Evolutionary conservation across 1,284 basidiomycete genomes (phyloP), one percentile per base, ranked within the genome.

Genomic region (Mycosarcoma maydis): DNA sequence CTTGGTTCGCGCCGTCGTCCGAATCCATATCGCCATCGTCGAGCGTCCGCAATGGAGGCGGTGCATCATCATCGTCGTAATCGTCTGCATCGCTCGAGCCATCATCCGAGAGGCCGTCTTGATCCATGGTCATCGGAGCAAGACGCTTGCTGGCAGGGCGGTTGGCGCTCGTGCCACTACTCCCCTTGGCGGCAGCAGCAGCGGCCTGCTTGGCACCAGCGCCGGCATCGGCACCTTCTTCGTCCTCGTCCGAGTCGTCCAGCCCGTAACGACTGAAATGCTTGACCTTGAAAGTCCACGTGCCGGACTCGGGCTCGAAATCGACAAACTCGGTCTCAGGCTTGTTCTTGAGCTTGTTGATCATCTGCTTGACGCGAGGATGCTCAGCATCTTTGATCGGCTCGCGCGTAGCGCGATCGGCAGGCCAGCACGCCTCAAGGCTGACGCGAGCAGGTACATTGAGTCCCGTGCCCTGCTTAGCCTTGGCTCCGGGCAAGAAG

Each of bases 201-300:
- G 29, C 32, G 16, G 36, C 36, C 36, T 37, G 43, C 44, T 55
- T 60, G 43, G 38, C 52, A 32, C 23, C 39, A 10, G 40, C 43
- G 13, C 38, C 29, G 8, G 34, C 40, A 13, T 33, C 23, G 45
- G 23, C 33, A 32, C 49, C 51, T 20, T 65, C 69, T 9, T 60
- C 73, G n/a, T 76, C 74, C 36, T 76, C 76, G 32, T 77, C 76
- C 39, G 54, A 70, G 47, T 81, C 80, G 38, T 81, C 78, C n/a
- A 82, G 61, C 19, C 80, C 80, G 46, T 82, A 82, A 24, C 80
- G 77, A 29, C 71, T 77, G 42, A 98, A 98, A 85, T 95, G 92
- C 80, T 94, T 90, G 58, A 98, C 95, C 26, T 86, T 88, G 84
- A 98, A 98, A 33, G 88, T 90, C 95, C 96, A 98, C 80, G 88